Evolutionary conservation across 208 protist species (phyloP), one percentile per base, ranked within the genome.

Genomic region (Leishmania turanica): DNA sequence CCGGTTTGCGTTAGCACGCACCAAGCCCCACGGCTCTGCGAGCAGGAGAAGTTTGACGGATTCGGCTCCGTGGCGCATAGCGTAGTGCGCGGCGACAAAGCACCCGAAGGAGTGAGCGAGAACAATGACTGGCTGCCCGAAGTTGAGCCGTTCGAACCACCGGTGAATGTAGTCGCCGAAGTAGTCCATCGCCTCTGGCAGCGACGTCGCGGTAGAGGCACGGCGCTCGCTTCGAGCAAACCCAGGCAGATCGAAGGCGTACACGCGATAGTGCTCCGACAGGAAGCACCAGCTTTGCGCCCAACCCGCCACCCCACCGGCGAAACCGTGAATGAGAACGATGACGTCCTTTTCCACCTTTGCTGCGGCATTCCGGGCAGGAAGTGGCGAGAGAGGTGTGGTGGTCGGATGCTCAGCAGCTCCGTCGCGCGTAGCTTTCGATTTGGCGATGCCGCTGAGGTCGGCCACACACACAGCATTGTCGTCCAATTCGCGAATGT

Each of bases 11-110:
- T 86, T 66, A n/a, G 56, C 77, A 5, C 56, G 65, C 79, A 85
- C 81, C n/a, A 92, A 77, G 21, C 92, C 92, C 92, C 92, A 95
- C 40, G 92, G 90, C 47, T 95, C 92, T 27, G 83, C 85, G 3
- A 93, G 70, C 8, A 78, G 76, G 3, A 95, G 79, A 58, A 83
- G 58, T 72, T 85, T 80, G 21, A 95, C 78, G 31, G 79, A 47
- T 3, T 27, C 56, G 2, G 84, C 72, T 0, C 84, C 84, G 60
- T 6, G 17, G 9, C 84, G 82, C 78, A 93, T 88, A 6, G 89
- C 79, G 79, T 86, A 92, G 79, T 91, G 86, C 40, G 84, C 53
- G 37, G 80, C 75, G 34, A 95, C 77, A 71, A 88, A 94, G 60
- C 77, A 81, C 40, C 92, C 92, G 40, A 95, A 93, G 37, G 90